phyloP scores from a whole-genome alignment of 2,329 filamentous ascomycete species.

The Ceratocystis alfenasii region DNA sequence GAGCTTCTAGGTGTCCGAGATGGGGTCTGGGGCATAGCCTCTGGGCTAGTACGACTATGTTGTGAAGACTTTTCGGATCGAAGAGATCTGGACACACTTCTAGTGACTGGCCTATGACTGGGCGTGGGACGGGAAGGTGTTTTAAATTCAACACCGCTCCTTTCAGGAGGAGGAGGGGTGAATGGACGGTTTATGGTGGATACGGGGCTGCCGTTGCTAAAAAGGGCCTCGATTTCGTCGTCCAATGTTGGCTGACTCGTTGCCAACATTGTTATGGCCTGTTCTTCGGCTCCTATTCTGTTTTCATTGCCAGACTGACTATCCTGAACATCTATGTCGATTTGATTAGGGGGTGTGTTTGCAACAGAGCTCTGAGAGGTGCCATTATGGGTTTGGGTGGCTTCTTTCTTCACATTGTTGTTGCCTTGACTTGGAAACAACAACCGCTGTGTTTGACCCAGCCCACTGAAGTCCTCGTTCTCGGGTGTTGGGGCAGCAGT shows the following conservation, averaged over 20 bases:
- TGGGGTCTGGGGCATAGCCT: slow-evolving; percentile 37
- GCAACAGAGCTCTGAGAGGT: neutral
- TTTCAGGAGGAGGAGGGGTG: slow-evolving; percentile 37
- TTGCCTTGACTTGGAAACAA: slow-evolving; percentile 50
- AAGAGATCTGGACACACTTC: slow-evolving; percentile 47
- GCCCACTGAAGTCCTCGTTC: slow-evolving; percentile 25
- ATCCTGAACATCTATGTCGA: neutral
- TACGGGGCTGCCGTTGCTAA: slow-evolving; percentile 50
- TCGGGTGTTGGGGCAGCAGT: slow-evolving; percentile 16
- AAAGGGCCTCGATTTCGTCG: slow-evolving; percentile 45
- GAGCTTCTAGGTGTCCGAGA: slow-evolving; percentile 33
- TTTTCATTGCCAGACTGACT: neutral
- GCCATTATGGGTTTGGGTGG: neutral
- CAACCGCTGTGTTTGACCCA: slow-evolving; percentile 52
- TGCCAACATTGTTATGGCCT: neutral
- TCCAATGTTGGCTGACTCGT: slow-evolving; percentile 28
- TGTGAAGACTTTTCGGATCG: slow-evolving; percentile 35
- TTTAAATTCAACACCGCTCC: slow-evolving; percentile 41
- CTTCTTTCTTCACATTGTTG: neutral
- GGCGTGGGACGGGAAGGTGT: slow-evolving; percentile 52
- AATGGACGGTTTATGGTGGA: slow-evolving; percentile 32
- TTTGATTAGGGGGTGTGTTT: neutral
- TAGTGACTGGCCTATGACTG: slow-evolving; percentile 48
- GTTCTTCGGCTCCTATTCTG: neutral
- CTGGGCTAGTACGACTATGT: slow-evolving; percentile 34